These are phyloP conservation scores for Vitis vinifera DNA, from an alignment of 164 flowering plant species.

Conservation along the genomic window DNA sequence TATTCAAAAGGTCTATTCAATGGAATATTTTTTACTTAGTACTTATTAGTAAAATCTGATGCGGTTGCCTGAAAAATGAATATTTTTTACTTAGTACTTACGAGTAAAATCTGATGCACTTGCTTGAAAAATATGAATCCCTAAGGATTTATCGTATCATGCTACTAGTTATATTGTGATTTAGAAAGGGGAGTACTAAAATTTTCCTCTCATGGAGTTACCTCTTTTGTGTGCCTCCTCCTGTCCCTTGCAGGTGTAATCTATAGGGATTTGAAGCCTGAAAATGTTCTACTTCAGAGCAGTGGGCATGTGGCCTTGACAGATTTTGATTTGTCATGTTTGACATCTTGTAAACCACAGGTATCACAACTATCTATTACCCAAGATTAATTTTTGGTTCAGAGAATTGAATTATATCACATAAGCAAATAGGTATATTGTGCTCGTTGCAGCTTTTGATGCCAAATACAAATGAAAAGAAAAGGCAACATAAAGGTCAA, in stretches of 20 bases:
- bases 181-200: too few species aligned
- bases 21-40: neutral
- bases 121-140: neutral
- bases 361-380: slow-evolving; percentile 27
- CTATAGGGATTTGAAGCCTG: slow-evolving; percentile 97
- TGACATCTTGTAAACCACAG: slow-evolving; percentile 98
- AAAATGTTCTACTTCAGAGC: slow-evolving; percentile 78
- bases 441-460: slow-evolving; percentile 64
- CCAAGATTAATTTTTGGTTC: neutral
- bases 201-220: too few species aligned
- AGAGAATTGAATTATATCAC: neutral
- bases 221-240: neutral
- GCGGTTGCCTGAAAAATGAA: neutral
- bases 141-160: too few species aligned
- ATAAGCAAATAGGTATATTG: slow-evolving; percentile 1
- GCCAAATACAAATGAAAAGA: slow-evolving; percentile 62
- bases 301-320: slow-evolving; percentile 85
- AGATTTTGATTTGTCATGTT: slow-evolving; percentile 94
- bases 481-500: slow-evolving; percentile 54
- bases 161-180: too few species aligned
- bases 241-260: slow-evolving; percentile 67
- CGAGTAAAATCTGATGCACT: neutral
- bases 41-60: neutral
- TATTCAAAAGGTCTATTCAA: neutral
- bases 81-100: neutral